Evolutionary conservation across 352 stramenopile genomes (phyloP).

Genomic region (Globisporangium megalacanthum): DNA sequence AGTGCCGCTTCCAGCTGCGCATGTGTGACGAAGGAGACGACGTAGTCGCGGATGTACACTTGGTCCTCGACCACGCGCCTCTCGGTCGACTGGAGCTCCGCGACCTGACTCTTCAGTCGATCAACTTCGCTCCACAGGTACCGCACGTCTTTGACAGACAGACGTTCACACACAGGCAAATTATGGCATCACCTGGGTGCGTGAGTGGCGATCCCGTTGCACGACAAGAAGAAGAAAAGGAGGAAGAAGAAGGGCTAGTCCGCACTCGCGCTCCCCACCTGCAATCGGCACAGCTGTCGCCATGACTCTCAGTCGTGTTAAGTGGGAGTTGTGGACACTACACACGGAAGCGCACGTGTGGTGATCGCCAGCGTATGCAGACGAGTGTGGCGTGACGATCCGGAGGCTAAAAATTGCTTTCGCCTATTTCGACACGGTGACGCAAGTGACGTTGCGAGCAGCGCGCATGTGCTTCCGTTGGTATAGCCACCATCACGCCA

Average conservation of each 20-base stretch:
- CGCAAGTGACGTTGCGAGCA: too few relatives aligned
- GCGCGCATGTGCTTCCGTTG: too few relatives aligned
- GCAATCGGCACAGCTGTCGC: constrained; percentile 6
- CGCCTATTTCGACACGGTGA: too few relatives aligned
- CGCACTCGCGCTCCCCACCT: background rate
- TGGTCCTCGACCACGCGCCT: constrained; percentile 24
- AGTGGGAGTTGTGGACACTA: background rate
- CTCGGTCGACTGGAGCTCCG: constrained; percentile 29
- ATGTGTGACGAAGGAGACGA: constrained; percentile 47
- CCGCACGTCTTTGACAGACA: constrained; percentile 22
- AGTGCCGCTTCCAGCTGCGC: constrained; percentile 57
- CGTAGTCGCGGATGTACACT: constrained; percentile 23
- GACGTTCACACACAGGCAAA: too few relatives aligned
- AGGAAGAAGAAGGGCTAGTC: too few relatives aligned
- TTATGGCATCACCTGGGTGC: too few relatives aligned
- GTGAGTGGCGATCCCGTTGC: too few relatives aligned
- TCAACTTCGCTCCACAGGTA: constrained; percentile 58
- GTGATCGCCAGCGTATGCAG: background rate
- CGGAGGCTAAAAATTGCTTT: too few relatives aligned
- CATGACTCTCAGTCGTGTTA: background rate
- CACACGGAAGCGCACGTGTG: too few relatives aligned
- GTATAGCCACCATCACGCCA: too few relatives aligned
- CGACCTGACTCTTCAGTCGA: constrained; percentile 45
- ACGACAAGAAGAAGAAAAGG: too few relatives aligned
- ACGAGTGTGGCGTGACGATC: too few relatives aligned